Evolutionary conservation across 495 filamentous ascomycete genomes (phyloP).

Genomic region (Aspergillus nidulans): DNA sequence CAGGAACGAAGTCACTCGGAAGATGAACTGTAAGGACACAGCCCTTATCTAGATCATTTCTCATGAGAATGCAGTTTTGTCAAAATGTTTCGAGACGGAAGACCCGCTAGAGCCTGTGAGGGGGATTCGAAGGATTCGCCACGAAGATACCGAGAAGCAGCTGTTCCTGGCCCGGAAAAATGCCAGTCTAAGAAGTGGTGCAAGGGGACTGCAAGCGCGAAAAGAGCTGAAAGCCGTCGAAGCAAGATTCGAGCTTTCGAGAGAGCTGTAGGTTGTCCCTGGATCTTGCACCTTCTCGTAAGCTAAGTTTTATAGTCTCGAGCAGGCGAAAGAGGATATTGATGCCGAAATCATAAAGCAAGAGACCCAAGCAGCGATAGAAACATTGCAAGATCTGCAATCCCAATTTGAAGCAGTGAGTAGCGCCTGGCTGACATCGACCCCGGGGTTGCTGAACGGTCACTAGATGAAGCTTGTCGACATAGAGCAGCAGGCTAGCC

Average conservation of each 20-base stretch:
- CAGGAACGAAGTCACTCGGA: conserved; percentile 52
- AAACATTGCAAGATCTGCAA: conserved; percentile 59
- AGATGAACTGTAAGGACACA: conserved; percentile 50
- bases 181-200: conserved; percentile 66
- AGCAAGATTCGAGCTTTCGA: conserved; percentile 52
- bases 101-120: conserved; percentile 54
- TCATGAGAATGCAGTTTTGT: conserved; percentile 29
- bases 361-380: conserved; percentile 60
- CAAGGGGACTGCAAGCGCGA: conserved; percentile 64
- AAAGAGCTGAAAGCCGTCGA: conserved; percentile 66
- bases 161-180: conserved; percentile 67
- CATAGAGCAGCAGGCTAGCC: conserved; percentile 56
- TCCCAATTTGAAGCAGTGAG: conserved; percentile 48
- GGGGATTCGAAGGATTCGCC: conserved; percentile 54
- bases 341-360: conserved; percentile 47
- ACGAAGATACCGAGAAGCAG: conserved; percentile 54
- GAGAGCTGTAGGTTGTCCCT: conserved; percentile 36
- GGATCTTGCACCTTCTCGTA: background rate
- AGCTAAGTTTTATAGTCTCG: conserved; percentile 37
- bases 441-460: background rate
- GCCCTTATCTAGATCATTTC: background rate
- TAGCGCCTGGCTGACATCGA: conserved; percentile 3
- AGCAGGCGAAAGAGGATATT: conserved; percentile 51
- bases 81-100: conserved; percentile 40
- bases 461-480: conserved; percentile 39